Evolutionary conservation across 192 early-diverging fungal species (phyloP), one percentile per base, ranked within the genome.

Genomic region (Phlyctochytrium bullatum): DNA sequence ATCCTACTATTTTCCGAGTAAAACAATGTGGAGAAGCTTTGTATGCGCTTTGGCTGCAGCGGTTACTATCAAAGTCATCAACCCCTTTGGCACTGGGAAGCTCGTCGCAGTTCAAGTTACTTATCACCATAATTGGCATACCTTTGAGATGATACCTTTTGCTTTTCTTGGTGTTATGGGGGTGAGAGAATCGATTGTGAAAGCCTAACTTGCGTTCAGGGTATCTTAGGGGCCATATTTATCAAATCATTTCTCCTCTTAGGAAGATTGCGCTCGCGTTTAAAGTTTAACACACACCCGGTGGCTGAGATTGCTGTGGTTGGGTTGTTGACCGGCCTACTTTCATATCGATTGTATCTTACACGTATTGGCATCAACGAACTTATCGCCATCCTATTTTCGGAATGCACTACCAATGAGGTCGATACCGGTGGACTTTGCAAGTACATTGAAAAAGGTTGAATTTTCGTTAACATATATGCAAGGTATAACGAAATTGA

Each of bases 1-100:
- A 70, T 91, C 91, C 65, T 88, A 93, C 36, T 90, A 88, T 57
- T 95, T 97, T 65, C 93, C 93, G 1, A 87, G 86, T 20, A 89
- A 89, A 66, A 94, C 94, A 1, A 90, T 97, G 85, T 94, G 92
- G 91, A 81, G 91, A 27, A 90, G 88, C 66, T 97, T 97, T 75
- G 91, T 96, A 73, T 93, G 93, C 72, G 92, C 93, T 0, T 80
- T 94, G 76, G 87, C 93, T 14, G 94, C 90, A 0, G 95, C 93
- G 3, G 85, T 93, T 32, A 91, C 91, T 10, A 74, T 97, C 10
- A 77, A 80, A 47, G 50, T 70, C 20, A 47, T 47, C 6, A 92
- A 97, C 68, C 95, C 95, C 17, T 92, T 92, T 62, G 78, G 94
- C 47, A 93, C 93, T 24, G 95, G 95, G 40, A 96, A 96, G 78